Percentiles rank a stretch among this genome's conserved stretches.
These are phyloP conservation scores for Collybia sp. DNA, from an alignment of 768 basidiomycete genomes.

Conservation along the genomic window DNA sequence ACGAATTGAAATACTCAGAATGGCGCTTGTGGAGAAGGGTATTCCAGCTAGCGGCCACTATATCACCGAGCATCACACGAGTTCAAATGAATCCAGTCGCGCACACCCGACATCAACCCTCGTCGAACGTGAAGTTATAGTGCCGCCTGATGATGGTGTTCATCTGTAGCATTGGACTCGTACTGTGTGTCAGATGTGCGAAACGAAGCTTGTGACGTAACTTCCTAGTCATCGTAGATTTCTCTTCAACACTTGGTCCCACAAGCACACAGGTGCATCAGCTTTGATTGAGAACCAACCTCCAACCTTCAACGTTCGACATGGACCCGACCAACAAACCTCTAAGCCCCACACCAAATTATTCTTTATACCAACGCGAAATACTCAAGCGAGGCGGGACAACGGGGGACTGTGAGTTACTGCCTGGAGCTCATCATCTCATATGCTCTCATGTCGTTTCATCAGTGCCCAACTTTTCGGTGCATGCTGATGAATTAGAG, in stretches of 20 bases:
- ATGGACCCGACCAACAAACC: conserved; percentile 48
- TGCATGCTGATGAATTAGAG: conserved; percentile 24
- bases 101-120: not conserved
- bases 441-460: not conserved
- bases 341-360: conserved; percentile 41
- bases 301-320: not conserved
- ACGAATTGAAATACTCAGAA: conserved; percentile 61
- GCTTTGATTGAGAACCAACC: too few species aligned
- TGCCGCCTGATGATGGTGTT: conserved; percentile 11
- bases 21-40: conserved; percentile 63
- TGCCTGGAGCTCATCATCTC: not conserved
- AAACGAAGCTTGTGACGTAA: not conserved
- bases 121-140: not conserved
- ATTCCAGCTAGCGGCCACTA: conserved; percentile 46
- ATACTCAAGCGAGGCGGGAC: conserved; percentile 36
- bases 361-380: conserved; percentile 47
- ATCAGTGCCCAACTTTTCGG: conserved; percentile 35
- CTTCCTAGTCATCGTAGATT: not conserved
- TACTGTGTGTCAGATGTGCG: conserved; percentile 3
- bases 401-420: conserved; percentile 26
- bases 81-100: not conserved
- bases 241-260: too few species aligned
- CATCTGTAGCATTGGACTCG: conserved; percentile 14
- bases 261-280: too few species aligned
- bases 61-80: conserved; percentile 15